Base-by-base conservation (phyloP, 2,329 filamentous ascomycete genomes). In the Apiospora hydei region DNA sequence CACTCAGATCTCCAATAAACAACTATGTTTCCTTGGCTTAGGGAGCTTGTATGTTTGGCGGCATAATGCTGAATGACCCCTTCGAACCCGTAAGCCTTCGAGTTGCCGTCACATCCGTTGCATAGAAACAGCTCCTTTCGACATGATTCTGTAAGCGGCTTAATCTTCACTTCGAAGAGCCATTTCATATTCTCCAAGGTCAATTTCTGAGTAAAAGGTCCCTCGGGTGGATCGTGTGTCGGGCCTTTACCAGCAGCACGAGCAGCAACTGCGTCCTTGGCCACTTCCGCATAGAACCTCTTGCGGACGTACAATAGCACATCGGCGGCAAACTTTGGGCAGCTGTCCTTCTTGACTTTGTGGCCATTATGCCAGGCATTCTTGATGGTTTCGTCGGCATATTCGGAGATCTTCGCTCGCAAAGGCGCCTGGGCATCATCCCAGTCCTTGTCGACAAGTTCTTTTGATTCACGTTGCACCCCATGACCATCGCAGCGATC, bases 131-230 rank as follows among this genome's bases (percentile, higher is more conserved):
- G 83, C 71, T 95, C 93, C 77, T 91, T 93, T 76, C 90, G 86
- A 76, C 88, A 87, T 66, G 85, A 82, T 74, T 94, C 91, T 3
- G 92, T 94, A 70, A 90, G 82, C 34, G 90, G 89, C 77, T 91
- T 93, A 78, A 96, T 87, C 80, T 94, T 95, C 75, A 89, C 89
- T 77, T 95, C 93, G 79, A 93, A 95, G 43, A 95, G 85, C 90
- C 92, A 96, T 81, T 93, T 95, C 93, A 96, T 95, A 78, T 95
- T 94, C 78, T 96, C 93, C 75, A 96, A 83, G 0, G 91, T 93
- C 70, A 96, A 84, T 78, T 87, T 91, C 79, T 89, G 86, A 38
- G 87, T 89, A 76, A 86, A 88, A 8, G 88, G 85, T 0, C 86
- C 88, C 73, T 87, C 83, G 1, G 84, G 82, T 10, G 87, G 85